These are phyloP conservation scores for Sphaceloma murrayae DNA, from an alignment of 2,329 filamentous ascomycete genomes.

Conservation along the genomic window DNA sequence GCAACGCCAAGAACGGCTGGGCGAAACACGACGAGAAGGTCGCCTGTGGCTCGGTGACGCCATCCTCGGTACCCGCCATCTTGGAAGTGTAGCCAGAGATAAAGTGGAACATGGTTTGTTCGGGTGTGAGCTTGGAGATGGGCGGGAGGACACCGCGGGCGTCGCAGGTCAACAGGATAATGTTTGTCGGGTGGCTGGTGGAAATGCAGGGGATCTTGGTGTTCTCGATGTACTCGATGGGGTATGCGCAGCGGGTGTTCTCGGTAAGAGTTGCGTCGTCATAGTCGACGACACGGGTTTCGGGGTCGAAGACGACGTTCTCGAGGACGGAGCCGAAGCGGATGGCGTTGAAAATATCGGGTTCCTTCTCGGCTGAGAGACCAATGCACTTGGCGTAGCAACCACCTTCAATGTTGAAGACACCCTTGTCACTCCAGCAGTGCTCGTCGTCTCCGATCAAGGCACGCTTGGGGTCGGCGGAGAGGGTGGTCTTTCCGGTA, in stretches of 20 bases:
- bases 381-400: conserved; percentile 99
- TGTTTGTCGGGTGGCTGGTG: conserved; percentile 83
- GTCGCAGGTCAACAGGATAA: conserved; percentile 96
- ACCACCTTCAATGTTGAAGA: conserved; percentile 99
- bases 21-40: conserved; percentile 99
- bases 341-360: conserved; percentile 94
- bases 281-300: conserved; percentile 85
- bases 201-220: conserved; percentile 96
- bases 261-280: conserved; percentile 91
- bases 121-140: conserved; percentile 89
- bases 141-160: conserved; percentile 93
- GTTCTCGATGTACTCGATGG: conserved; percentile 97
- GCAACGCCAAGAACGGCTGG: conserved; percentile 95
- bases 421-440: conserved; percentile 93
- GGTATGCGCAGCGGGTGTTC: conserved; percentile 97
- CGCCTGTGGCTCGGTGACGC: conserved; percentile 91
- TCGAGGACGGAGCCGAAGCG: conserved; percentile 94
- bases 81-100: conserved; percentile 99
- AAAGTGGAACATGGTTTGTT: conserved; percentile 99
- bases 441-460: conserved; percentile 99
- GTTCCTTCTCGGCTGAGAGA: conserved; percentile 96
- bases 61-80: conserved; percentile 98
- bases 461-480: conserved; percentile 89
- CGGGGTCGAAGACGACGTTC: conserved; percentile 95
- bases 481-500: conserved; percentile 97